These are phyloP conservation scores for Albatrellus ellisii DNA, from an alignment of 768 basidiomycete genomes.

Conservation along the genomic window DNA sequence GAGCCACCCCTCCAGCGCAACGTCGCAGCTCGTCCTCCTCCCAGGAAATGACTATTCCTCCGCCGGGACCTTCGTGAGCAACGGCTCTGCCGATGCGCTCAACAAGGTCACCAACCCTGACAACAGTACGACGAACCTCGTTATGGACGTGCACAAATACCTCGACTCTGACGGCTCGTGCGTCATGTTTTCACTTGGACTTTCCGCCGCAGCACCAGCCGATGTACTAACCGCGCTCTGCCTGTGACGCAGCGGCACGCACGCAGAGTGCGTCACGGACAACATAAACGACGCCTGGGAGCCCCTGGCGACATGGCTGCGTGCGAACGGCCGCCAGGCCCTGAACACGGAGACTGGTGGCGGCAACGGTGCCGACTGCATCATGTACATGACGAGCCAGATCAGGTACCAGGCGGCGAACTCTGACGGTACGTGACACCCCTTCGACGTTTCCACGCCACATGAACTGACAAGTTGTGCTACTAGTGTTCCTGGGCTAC, in stretches of 20 bases:
- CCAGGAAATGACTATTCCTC: conserved; percentile 47
- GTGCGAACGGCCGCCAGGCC: conserved; percentile 35
- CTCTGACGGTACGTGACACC: conserved; percentile 30
- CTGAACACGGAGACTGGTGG: conserved; percentile 52
- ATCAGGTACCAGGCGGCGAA: conserved; percentile 32
- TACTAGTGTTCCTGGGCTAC: conserved; percentile 37
- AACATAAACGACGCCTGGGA: conserved; percentile 35
- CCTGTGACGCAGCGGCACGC: conserved; percentile 21
- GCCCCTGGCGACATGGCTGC: conserved; percentile 36
- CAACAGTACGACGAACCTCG: conserved; percentile 29
- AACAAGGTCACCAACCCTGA: conserved; percentile 31
- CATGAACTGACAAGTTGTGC: conserved; percentile 1
- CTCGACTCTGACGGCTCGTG: conserved; percentile 39
- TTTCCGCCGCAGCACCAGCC: no score
- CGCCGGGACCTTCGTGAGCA: conserved; percentile 36
- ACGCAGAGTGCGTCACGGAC: conserved; percentile 37
- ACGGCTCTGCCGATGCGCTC: conserved; percentile 37
- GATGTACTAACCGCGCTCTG: neutral
- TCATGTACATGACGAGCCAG: conserved; percentile 31
- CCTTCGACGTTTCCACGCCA: neutral
- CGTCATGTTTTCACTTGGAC: neutral
- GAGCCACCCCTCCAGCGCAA: conserved; percentile 24
- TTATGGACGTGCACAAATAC: conserved; percentile 56
- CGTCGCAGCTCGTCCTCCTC: conserved; percentile 39
- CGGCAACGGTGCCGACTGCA: conserved; percentile 36